Conservation (phyloP, 148 eudicot genomes). For the Rhododendron simsii region DNA sequence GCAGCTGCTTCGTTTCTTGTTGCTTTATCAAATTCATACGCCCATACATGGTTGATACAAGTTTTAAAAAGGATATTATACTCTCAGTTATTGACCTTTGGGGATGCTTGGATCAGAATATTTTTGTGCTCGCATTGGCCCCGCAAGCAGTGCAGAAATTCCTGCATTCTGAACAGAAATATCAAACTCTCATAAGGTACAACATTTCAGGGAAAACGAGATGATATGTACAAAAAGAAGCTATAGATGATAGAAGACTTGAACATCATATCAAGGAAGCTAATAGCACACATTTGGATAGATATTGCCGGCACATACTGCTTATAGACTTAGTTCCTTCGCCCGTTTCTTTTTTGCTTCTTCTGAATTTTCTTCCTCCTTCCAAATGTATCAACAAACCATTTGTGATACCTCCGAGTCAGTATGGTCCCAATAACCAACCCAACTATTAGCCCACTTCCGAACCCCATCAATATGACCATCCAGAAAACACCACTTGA, state of each 20-base stretch:
- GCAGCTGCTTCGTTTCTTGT: neutral
- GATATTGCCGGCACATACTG: neutral
- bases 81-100: neutral
- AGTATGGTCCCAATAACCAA: conserved; percentile 14
- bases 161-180: neutral
- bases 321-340: neutral
- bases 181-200: too few species aligned
- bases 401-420: neutral
- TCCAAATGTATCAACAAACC: conserved; percentile 6
- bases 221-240: too few species aligned
- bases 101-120: neutral
- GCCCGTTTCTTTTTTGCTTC: neutral
- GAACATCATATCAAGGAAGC: neutral
- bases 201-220: neutral
- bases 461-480: conserved; percentile 18
- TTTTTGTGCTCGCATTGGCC: neutral
- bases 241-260: neutral
- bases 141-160: neutral
- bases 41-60: neutral
- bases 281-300: neutral
- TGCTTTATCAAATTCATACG: neutral
- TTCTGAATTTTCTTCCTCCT: neutral
- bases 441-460: conserved; percentile 25
- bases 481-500: conserved; percentile 21
- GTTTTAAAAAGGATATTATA: neutral